A percentile compares a stretch with the other conserved stretches of the same genome.
Conservation (phyloP, 2,329 filamentous ascomycete species). For the Aspergillus sp. region DNA sequence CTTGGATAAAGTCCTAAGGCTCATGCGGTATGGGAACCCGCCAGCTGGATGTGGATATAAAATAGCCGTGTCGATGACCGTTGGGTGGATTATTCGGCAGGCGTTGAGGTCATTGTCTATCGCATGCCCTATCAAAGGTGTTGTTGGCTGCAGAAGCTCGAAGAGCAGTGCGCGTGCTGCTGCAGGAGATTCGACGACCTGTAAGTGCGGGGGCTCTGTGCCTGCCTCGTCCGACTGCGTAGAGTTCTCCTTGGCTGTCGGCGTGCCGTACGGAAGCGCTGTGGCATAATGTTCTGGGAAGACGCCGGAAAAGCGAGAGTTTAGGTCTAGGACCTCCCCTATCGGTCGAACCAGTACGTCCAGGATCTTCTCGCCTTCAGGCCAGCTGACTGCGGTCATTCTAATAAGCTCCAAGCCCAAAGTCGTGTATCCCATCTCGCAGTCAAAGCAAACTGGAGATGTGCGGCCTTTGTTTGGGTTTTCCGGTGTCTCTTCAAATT, state of each 20-base stretch:
- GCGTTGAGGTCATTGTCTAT: conserved; percentile 95
- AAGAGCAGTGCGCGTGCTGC: conserved; percentile 79
- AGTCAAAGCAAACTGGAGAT: conserved; percentile 79
- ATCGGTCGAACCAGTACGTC: conserved; percentile 84
- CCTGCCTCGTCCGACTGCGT: conserved; percentile 29
- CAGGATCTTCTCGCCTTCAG: conserved; percentile 71
- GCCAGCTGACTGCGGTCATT: conserved; percentile 87
- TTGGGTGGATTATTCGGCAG: conserved; percentile 80
- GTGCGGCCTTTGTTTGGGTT: conserved; percentile 36
- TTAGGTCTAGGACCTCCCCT: conserved; percentile 85
- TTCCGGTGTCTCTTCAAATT: conserved; percentile 75
- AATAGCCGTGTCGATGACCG: conserved; percentile 81
- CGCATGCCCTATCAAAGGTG: conserved; percentile 87
- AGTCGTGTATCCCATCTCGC: conserved; percentile 96
- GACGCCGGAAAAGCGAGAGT: conserved; percentile 90
- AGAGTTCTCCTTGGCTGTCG: conserved; percentile 29
- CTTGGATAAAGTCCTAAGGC: conserved; percentile 75
- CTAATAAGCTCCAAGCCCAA: conserved; percentile 87
- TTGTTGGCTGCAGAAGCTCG: conserved; percentile 72
- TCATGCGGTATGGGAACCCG: conserved; percentile 76
- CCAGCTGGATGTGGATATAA: conserved; percentile 79
- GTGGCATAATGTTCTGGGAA: conserved; percentile 74
- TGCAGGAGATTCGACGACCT: conserved; percentile 75
- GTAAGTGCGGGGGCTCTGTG: conserved; percentile 54
- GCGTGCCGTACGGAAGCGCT: conserved; percentile 62